These are phyloP conservation scores for Stachybotrys elegans DNA, from an alignment of 2,329 filamentous ascomycete genomes.

Conservation along the genomic window DNA sequence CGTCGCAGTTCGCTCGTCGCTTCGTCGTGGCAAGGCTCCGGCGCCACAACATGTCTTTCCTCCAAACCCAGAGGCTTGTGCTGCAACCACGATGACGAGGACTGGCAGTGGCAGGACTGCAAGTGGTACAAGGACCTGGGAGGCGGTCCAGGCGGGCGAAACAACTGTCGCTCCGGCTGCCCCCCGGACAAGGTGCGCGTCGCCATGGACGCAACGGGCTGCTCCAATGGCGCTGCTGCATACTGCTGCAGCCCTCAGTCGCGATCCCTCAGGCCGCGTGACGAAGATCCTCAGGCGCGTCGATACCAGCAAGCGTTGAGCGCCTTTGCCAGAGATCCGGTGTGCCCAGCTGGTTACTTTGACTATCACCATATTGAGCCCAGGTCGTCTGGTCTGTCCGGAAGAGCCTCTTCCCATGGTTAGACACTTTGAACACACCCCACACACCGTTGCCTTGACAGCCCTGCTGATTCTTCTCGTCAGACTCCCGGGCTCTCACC, in stretches of 20 bases:
- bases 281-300: no score
- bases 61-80: conserved; percentile 5
- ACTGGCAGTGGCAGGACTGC: conserved; percentile 7
- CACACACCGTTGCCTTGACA: no score
- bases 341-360: no score
- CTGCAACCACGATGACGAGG: conserved; percentile 6
- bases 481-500: no score
- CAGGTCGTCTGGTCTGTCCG: no score
- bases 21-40: conserved; percentile 5
- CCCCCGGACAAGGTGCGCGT: conserved; percentile 2
- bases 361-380: no score
- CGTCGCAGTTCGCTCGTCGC: conserved; percentile 5
- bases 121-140: conserved; percentile 8
- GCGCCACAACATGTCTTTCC: conserved; percentile 6
- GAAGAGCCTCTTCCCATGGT: no score
- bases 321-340: no score
- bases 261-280: no score
- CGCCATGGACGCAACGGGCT: conserved; percentile 6
- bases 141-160: conserved; percentile 1
- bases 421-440: no score
- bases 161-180: conserved; percentile 3
- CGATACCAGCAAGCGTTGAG: no score
- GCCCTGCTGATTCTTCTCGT: no score
- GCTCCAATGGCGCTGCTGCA: conserved; percentile 6
- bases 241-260: conserved; percentile 8